These are phyloP conservation scores for Agroathelia rolfsii DNA, from an alignment of 1,284 basidiomycete species.

Conservation along the genomic window DNA sequence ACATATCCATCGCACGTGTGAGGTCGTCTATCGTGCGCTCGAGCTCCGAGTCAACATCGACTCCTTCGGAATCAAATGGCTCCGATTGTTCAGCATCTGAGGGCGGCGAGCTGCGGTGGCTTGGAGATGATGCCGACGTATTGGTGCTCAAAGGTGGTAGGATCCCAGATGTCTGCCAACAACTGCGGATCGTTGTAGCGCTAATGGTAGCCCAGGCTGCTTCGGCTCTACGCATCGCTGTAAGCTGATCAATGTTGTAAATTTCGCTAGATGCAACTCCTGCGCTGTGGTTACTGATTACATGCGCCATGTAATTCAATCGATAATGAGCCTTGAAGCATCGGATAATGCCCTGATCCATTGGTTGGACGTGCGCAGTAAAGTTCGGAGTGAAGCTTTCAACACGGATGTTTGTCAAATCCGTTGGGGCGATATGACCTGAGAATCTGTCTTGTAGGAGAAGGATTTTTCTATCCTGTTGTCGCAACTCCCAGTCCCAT, in stretches of 20 bases:
- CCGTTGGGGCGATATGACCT: slow-evolving; percentile 17
- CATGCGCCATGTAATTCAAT: slow-evolving; percentile 14
- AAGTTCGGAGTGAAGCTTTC: slow-evolving; percentile 22
- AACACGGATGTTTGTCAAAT: slow-evolving; percentile 18
- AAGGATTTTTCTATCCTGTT: slow-evolving; percentile 15
- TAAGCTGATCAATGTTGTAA: slow-evolving; percentile 25
- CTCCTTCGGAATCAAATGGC: no score
- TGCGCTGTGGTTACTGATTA: slow-evolving; percentile 23
- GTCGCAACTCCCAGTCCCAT: slow-evolving; percentile 17
- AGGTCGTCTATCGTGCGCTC: no score
- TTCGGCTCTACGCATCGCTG: slow-evolving; percentile 21
- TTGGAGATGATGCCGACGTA: no score
- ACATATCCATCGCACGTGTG: no score
- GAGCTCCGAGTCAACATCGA: no score
- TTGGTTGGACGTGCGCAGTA: slow-evolving; percentile 20
- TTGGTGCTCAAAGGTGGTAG: no score
- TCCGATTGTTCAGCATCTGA: no score
- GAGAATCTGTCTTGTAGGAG: slow-evolving; percentile 25
- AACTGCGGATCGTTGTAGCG: slow-evolving; percentile 20
- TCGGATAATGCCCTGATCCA: slow-evolving; percentile 24
- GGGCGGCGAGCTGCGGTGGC: no score
- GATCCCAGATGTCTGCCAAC: no score
- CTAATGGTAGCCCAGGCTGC: slow-evolving; percentile 22
- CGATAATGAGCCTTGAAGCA: slow-evolving; percentile 25
- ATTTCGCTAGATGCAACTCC: slow-evolving; percentile 18